Evolutionary conservation across 2,329 filamentous ascomycete genomes (phyloP).

Genomic region (Fusarium sp.): DNA sequence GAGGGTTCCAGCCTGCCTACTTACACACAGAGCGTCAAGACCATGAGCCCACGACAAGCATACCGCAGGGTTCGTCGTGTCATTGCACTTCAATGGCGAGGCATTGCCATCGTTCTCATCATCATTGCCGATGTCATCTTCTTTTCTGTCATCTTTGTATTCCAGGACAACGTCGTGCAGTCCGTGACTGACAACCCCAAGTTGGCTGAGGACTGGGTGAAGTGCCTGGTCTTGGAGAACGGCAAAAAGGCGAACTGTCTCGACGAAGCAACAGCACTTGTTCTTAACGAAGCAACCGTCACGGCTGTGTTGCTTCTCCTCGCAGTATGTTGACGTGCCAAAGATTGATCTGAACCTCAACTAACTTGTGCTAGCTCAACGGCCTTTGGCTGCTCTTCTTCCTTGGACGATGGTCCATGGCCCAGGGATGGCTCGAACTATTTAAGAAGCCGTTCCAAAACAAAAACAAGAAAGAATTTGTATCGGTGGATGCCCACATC

Average conservation of each 20-base stretch:
- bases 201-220: constrained; percentile 70
- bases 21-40: constrained; percentile 76
- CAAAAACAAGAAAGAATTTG: constrained; percentile 76
- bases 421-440: constrained; percentile 80
- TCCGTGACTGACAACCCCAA: constrained; percentile 61
- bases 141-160: constrained; percentile 90
- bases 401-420: constrained; percentile 83
- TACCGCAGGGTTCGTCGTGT: constrained; percentile 87
- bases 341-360: background rate
- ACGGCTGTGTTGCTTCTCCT: constrained; percentile 83
- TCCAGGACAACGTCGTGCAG: constrained; percentile 76
- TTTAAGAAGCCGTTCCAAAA: constrained; percentile 58
- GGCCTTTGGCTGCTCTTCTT: constrained; percentile 86
- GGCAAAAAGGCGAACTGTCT: constrained; percentile 72
- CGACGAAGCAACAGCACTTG: constrained; percentile 63
- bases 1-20: constrained; percentile 73
- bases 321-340: constrained; percentile 63
- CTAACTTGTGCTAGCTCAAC: constrained; percentile 65
- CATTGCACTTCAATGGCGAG: constrained; percentile 91
- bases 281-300: constrained; percentile 78
- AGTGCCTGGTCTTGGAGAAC: constrained; percentile 67
- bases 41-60: constrained; percentile 82
- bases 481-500: constrained; percentile 79
- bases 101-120: constrained; percentile 86
- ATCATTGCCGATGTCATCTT: constrained; percentile 93